Conservation (phyloP, 805 yeast species). For the Scheffersomyces stipitis region DNA sequence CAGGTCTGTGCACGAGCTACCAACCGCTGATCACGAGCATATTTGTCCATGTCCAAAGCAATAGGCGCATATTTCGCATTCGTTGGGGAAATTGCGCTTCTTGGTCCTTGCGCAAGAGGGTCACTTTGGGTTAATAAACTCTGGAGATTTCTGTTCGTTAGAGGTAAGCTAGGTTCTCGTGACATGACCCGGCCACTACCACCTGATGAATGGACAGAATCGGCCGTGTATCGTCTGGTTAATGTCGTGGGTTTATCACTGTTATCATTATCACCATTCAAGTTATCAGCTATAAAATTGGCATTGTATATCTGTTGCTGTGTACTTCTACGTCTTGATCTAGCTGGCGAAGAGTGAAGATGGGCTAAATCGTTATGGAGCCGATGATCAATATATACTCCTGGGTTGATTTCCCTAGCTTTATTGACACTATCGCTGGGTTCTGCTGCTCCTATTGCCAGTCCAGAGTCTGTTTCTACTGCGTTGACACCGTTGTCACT, state of each 20-base stretch:
- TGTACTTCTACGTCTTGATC: constrained; percentile 20
- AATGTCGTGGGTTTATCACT: background rate
- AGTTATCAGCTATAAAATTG: constrained; percentile 1
- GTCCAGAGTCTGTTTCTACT: no score
- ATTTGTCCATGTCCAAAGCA: constrained; percentile 42
- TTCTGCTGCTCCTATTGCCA: no score
- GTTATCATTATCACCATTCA: background rate
- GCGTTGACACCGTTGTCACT: no score
- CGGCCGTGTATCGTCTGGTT: background rate
- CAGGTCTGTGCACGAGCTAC: constrained; percentile 12
- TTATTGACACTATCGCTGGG: background rate
- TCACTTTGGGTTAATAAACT: constrained; percentile 16
- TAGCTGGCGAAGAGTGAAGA: constrained; percentile 28
- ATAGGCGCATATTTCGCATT: constrained; percentile 17
- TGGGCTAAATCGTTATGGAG: constrained; percentile 26
- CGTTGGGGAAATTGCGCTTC: background rate
- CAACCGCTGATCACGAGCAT: constrained; percentile 30
- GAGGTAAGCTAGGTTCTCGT: constrained; percentile 20
- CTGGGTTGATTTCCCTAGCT: constrained; percentile 5
- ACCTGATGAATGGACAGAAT: constrained; percentile 4
- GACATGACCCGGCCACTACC: constrained; percentile 10
- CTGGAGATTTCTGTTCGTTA: constrained; percentile 39
- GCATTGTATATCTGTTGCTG: constrained; percentile 2
- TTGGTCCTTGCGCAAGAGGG: background rate
- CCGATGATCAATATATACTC: constrained; percentile 33